These are phyloP conservation scores for Chlamydomonas asymmetrica DNA, from an alignment of 139 green algal genomes.

Conservation along the genomic window DNA sequence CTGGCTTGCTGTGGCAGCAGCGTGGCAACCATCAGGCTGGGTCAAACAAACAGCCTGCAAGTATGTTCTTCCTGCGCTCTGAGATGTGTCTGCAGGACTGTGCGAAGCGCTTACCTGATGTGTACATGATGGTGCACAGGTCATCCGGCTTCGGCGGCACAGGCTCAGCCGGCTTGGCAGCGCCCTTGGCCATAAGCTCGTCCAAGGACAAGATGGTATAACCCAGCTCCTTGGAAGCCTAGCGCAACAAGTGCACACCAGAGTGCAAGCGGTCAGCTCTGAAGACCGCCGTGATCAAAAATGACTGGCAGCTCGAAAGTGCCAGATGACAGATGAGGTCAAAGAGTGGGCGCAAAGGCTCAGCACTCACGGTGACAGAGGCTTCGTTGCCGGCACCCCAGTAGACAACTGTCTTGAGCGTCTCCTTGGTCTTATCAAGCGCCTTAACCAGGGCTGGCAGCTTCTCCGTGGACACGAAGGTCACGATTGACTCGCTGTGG, in stretches of 20 bases:
- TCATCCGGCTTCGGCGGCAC: constrained; percentile 72
- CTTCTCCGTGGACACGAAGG: constrained; percentile 69
- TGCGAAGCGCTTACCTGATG: constrained; percentile 50
- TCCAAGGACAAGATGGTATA: constrained; percentile 58
- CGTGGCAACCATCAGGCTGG: too few relatives aligned
- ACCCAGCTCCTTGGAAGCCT: constrained; percentile 45
- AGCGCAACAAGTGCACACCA: not conserved
- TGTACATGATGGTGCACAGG: constrained; percentile 97
- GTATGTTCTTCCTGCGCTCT: too few relatives aligned
- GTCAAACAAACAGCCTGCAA: not conserved
- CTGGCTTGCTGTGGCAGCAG: too few relatives aligned
- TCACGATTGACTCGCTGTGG: constrained; percentile 61
- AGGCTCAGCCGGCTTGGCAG: constrained; percentile 35
- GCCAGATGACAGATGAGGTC: too few relatives aligned
- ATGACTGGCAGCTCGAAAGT: too few relatives aligned
- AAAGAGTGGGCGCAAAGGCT: too few relatives aligned
- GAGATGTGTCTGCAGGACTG: too few relatives aligned
- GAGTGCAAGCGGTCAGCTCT: not conserved
- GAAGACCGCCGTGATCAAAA: too few relatives aligned
- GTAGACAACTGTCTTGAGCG: constrained; percentile 77
- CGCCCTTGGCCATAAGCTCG: constrained; percentile 65
- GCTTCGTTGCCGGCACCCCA: constrained; percentile 67
- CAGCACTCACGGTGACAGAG: constrained; percentile 37
- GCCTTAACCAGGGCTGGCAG: constrained; percentile 61
- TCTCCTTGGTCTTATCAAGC: constrained; percentile 50